phyloP scores from a whole-genome alignment of 2,329 filamentous ascomycete genomes.

The Dactylellina sp. region DNA sequence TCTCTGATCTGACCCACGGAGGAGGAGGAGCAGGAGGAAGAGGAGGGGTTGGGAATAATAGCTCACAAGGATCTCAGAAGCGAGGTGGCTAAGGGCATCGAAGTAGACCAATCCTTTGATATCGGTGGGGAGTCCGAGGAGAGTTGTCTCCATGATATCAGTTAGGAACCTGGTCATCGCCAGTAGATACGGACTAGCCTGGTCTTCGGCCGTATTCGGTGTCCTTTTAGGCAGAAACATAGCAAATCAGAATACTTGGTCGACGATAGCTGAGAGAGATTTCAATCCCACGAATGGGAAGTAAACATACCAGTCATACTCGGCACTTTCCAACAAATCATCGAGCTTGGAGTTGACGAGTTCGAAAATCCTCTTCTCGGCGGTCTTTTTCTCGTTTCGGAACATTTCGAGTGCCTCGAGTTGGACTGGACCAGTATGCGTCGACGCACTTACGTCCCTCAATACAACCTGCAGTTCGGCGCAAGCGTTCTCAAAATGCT shows the following conservation, averaged over 20 bases:
- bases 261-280: not conserved
- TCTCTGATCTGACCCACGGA: slow-evolving; percentile 18
- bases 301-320: slow-evolving; percentile 82
- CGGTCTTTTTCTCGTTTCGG: slow-evolving; percentile 89
- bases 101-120: slow-evolving; percentile 99
- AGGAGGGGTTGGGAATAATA: slow-evolving; percentile 26
- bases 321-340: slow-evolving; percentile 93
- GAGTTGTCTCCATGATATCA: slow-evolving; percentile 95
- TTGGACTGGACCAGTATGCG: slow-evolving; percentile 77
- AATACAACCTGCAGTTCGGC: slow-evolving; percentile 87
- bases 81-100: slow-evolving; percentile 90
- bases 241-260: slow-evolving; percentile 24
- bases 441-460: slow-evolving; percentile 79
- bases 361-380: slow-evolving; percentile 97
- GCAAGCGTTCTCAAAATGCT: slow-evolving; percentile 95
- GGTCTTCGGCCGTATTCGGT: slow-evolving; percentile 70
- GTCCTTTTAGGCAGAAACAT: slow-evolving; percentile 65
- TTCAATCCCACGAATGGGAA: slow-evolving; percentile 58
- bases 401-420: slow-evolving; percentile 88
- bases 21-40: slow-evolving; percentile 17
- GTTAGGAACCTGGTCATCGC: slow-evolving; percentile 91
- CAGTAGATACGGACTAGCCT: slow-evolving; percentile 94
- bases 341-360: slow-evolving; percentile 99
- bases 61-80: slow-evolving; percentile 81
- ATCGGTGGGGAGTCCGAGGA: slow-evolving; percentile 90